Evolutionary conservation across 1,284 basidiomycete species (phyloP).

Genomic region (Abortiporus biennis): DNA sequence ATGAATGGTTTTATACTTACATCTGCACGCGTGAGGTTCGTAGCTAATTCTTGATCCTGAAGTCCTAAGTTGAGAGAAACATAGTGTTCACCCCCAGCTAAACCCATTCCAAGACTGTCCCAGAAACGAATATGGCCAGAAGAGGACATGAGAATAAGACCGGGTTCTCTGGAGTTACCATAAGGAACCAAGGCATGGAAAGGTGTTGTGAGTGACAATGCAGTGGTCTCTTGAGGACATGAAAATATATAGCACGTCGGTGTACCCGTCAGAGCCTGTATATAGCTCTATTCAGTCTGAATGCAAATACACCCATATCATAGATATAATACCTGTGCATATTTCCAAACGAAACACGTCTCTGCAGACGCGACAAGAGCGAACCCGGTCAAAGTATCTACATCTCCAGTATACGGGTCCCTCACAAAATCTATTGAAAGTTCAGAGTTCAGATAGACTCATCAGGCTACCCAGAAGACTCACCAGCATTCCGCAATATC

Average conservation of each 20-base stretch:
- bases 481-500: slow-evolving; percentile 61
- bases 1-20: slow-evolving; percentile 25
- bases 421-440: slow-evolving; percentile 51
- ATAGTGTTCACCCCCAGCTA: slow-evolving; percentile 74
- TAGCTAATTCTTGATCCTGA: slow-evolving; percentile 51
- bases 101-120: slow-evolving; percentile 75
- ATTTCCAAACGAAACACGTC: slow-evolving; percentile 81
- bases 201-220: slow-evolving; percentile 41
- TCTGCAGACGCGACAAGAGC: slow-evolving; percentile 63
- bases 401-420: slow-evolving; percentile 61
- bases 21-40: slow-evolving; percentile 57
- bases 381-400: slow-evolving; percentile 68
- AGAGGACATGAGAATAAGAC: slow-evolving; percentile 63
- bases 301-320: not conserved
- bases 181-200: slow-evolving; percentile 67
- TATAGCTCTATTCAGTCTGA: not conserved
- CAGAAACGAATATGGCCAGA: slow-evolving; percentile 68
- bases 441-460: not conserved
- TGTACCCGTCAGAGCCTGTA: slow-evolving; percentile 50
- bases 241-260: slow-evolving; percentile 82
- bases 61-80: slow-evolving; percentile 46
- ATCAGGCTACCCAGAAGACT: slow-evolving; percentile 11
- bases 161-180: slow-evolving; percentile 66
- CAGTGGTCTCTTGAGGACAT: slow-evolving; percentile 41
- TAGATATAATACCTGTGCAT: slow-evolving; percentile 47